Evolutionary conservation across 805 yeast species (phyloP).

Genomic region (Zygosaccharomyces gambellarensis): DNA sequence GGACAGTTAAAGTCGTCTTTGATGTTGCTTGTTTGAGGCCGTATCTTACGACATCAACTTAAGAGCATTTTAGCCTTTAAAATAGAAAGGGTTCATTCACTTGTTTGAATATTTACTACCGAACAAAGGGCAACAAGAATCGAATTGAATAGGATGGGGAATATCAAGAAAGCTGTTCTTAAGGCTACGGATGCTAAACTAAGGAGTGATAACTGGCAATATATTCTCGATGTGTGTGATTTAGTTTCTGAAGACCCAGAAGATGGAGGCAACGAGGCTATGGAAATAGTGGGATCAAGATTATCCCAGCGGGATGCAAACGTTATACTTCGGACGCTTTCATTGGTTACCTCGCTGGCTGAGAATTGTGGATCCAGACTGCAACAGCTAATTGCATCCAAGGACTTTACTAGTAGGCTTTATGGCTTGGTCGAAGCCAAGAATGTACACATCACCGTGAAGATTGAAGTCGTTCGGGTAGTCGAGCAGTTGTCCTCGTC

Average conservation of each 20-base stretch:
- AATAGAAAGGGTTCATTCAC: neutral
- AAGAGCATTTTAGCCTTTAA: neutral
- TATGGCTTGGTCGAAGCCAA: slow-evolving; percentile 48
- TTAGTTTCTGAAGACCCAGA: slow-evolving; percentile 58
- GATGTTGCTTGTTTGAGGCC: neutral
- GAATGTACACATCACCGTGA: slow-evolving; percentile 61
- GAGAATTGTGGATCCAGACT: slow-evolving; percentile 74
- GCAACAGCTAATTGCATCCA: slow-evolving; percentile 58
- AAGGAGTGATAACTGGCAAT: slow-evolving; percentile 64
- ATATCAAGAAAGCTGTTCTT: slow-evolving; percentile 22
- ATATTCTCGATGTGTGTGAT: slow-evolving; percentile 62
- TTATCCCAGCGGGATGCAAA: slow-evolving; percentile 56
- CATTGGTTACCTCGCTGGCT: slow-evolving; percentile 55
- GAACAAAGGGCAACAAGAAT: neutral
- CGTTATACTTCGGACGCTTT: slow-evolving; percentile 54
- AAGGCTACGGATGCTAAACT: slow-evolving; percentile 63
- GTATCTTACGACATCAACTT: neutral
- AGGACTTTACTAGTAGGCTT: slow-evolving; percentile 46
- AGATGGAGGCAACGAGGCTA: slow-evolving; percentile 41
- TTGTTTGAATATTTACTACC: too few relatives aligned
- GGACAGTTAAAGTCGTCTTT: neutral
- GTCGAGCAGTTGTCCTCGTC: slow-evolving; percentile 60
- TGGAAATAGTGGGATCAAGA: slow-evolving; percentile 44
- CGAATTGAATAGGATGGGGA: neutral
- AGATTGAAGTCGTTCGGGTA: slow-evolving; percentile 58